Base-by-base conservation (phyloP, 2,329 filamentous ascomycete genomes). In the Nemania bipapillata region DNA sequence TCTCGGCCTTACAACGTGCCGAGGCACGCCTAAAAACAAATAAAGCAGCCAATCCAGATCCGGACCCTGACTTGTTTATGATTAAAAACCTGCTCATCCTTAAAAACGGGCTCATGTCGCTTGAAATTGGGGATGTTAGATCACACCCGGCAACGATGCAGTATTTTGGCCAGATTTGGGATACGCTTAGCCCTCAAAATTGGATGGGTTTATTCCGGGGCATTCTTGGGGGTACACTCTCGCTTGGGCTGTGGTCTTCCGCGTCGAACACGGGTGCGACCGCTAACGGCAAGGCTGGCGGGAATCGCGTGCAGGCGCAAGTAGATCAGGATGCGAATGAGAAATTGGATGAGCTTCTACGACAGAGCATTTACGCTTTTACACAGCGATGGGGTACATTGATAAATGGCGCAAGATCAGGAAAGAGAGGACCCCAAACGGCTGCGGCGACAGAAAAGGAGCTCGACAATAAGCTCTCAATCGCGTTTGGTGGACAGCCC, bases 51-150 rank as follows among this genome's bases (percentile, higher is more conserved):
- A 78, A 75, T 52, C 78, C 78, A 1, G 86, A 87, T 1, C 86
- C 90, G 6, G 94, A 98, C 77, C 88, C 92, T 0, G 92, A 97
- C 73, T 86, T 99, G 4, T 99, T 99, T 81, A 90, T 97, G 76
- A 91, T 99, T 75, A 96, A 95, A 74, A 97, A 99, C 78, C 86
- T 99, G 1, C 90, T 99, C 57, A 91, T 97, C 57, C 87, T 99
- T 59, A 98, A 98, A 80, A 96, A 97, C 78, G 93, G 97, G 78
- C 92, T 99, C 59, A 90, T 99, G 28, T 94, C 94, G 9, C 94
- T 99, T 70, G 96, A 99, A 81, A 97, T 99, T 73, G 94, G 88
- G 59, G 88, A 90, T 72, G 85, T 89, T 17, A 83, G 87, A 67
- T 86, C 85, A 63, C 83, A 86, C 52, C 79, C 81, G 6, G 78